Evolutionary conservation across 108 stramenopile genomes (phyloP), one percentile per base, ranked within the genome.

Genomic region (Nitzschia sp.): DNA sequence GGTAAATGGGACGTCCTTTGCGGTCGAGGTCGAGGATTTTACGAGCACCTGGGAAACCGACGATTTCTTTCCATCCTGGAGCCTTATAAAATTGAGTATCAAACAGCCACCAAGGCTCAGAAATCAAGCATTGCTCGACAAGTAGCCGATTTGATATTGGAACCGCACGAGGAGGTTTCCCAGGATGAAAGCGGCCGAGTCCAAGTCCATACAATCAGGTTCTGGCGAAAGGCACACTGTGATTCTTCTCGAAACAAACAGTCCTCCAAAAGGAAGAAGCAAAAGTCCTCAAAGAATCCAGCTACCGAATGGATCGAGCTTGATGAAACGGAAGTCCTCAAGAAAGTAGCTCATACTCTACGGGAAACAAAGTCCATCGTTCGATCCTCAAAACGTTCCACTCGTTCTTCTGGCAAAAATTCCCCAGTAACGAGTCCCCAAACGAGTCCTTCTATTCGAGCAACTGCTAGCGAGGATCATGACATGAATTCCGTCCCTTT

Each of bases 271-370:
- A 6, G 38, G 13, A 42, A 42, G 13, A 6, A 42, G 38, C 38
- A 13, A 42, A 13, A 42, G 38, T 9, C 9, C 13, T 9, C 9
- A 9, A 32, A 19, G 17, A 11, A 15, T 8, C 34, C 17, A 33
- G 2, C n/a, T 18, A 19, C 33, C 9, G 9, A 3, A 30, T 59
- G 58, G 58, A 3, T 59, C n/a, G 58, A 59, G 31, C 31, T 59
- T 18, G 25, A 25, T 13, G 33, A 59, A n/a, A 1, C 13, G n/a
- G 58, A 59, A 32, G 31, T 29, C 29, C 58, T 3, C 2, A 59
- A 59, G 21, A 59, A 59, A 32, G 31, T 59, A 0, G 58, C 58
- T 32, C 58, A 59, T 21, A 59, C 58, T 1, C 58, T 59, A n/a
- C 58, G 58, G 33, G 58, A 59, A 21, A 2, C 13, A 1, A 31